phyloP scores from a whole-genome alignment of 495 filamentous ascomycete species.

The Aspergillus asperescens region DNA sequence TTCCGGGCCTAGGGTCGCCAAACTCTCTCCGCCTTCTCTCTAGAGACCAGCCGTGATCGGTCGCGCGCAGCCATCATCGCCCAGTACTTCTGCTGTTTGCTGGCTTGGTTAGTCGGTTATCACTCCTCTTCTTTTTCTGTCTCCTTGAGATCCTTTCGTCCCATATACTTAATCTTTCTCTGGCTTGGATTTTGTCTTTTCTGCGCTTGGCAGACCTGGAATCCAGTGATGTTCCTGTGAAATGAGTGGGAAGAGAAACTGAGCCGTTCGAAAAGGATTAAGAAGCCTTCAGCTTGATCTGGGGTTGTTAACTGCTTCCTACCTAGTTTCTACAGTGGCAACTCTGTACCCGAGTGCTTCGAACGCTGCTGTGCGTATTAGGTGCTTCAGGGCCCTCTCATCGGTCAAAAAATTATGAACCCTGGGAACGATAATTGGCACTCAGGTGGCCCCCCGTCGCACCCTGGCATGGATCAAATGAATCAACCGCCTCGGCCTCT shows the following conservation, averaged over 20 bases:
- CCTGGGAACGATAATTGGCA: conserved; percentile 48
- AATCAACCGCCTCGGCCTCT: conserved; percentile 42
- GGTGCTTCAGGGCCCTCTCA: conserved; percentile 10
- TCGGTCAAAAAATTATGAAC: conserved; percentile 37
- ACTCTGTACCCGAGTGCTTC: background rate
- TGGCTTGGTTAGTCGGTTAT: conserved; percentile 12
- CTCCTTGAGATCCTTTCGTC: background rate
- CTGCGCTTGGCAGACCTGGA: conserved; percentile 14
- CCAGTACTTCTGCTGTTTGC: conserved; percentile 17
- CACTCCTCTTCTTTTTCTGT: conserved; percentile 9
- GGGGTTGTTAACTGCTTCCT: conserved; percentile 8
- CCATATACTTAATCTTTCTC: background rate
- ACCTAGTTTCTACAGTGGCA: background rate
- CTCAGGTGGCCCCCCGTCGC: conserved; percentile 42
- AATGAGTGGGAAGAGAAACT: conserved; percentile 24
- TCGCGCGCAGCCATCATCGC: conserved; percentile 39
- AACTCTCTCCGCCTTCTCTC: conserved; percentile 38
- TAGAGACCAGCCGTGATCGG: conserved; percentile 40
- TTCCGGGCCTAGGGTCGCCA: conserved; percentile 27
- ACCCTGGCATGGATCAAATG: conserved; percentile 44
- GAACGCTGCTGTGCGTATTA: background rate
- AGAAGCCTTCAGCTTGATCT: conserved; percentile 16
- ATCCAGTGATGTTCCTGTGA: conserved; percentile 27
- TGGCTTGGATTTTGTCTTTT: background rate
- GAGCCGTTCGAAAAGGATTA: conserved; percentile 23